phyloP scores from a whole-genome alignment of 2,329 filamentous ascomycete genomes.

The Sclerotinia glacialis region DNA sequence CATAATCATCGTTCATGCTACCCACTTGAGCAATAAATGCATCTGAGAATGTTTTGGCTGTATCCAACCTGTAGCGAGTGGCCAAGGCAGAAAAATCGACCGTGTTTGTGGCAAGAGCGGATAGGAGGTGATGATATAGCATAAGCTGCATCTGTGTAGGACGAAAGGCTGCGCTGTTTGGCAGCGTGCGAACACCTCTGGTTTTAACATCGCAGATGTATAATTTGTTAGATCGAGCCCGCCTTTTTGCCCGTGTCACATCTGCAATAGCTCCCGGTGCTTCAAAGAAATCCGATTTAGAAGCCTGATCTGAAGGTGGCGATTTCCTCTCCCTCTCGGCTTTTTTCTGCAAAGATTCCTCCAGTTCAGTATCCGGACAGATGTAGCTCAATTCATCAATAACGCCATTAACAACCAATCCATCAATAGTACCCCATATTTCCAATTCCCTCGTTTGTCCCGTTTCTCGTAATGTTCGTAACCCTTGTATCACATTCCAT shows the following conservation, averaged over 20 bases:
- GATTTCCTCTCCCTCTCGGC: constrained; percentile 35
- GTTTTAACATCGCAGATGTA: constrained; percentile 93
- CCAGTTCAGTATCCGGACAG: constrained; percentile 70
- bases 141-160: constrained; percentile 85
- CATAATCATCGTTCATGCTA: constrained; percentile 60
- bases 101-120: constrained; percentile 66
- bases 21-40: constrained; percentile 74
- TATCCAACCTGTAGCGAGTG: constrained; percentile 66
- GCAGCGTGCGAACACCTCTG: constrained; percentile 60
- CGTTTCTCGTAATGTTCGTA: constrained; percentile 68
- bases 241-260: constrained; percentile 24
- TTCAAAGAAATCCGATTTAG: constrained; percentile 37
- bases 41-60: constrained; percentile 69
- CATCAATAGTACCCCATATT: constrained; percentile 81
- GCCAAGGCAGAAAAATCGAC: constrained; percentile 70
- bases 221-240: constrained; percentile 41
- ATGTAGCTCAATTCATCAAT: constrained; percentile 82
- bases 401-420: constrained; percentile 80
- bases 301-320: constrained; percentile 39
- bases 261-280: constrained; percentile 24
- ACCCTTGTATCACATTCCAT: constrained; percentile 87
- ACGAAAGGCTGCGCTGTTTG: constrained; percentile 59
- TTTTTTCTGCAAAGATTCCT: constrained; percentile 42
- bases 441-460: constrained; percentile 74
- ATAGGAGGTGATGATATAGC: constrained; percentile 83